These are phyloP conservation scores for Lactarius akahatsu DNA, from an alignment of 768 basidiomycete genomes.

Conservation along the genomic window DNA sequence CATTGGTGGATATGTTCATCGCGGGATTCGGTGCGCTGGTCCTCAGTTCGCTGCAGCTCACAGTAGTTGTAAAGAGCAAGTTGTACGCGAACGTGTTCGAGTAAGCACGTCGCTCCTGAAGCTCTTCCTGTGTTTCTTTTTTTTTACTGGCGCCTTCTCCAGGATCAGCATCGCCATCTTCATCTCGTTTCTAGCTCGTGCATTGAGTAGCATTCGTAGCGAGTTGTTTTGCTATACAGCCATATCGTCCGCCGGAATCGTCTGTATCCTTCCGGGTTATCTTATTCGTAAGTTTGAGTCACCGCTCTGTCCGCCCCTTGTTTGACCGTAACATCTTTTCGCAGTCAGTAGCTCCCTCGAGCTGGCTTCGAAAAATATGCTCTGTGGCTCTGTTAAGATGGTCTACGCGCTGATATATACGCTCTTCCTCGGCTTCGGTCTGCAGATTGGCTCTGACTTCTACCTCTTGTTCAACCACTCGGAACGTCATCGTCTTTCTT, in stretches of 20 bases:
- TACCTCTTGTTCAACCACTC: constrained; percentile 64
- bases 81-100: constrained; percentile 90
- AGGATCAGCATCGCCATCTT: constrained; percentile 81
- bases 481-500: constrained; percentile 53
- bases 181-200: constrained; percentile 78
- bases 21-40: constrained; percentile 66
- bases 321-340: constrained; percentile 16
- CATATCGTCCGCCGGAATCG: constrained; percentile 81
- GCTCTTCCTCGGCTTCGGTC: constrained; percentile 75
- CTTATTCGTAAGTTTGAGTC: constrained; percentile 56
- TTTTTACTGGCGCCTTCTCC: background rate
- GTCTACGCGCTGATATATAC: constrained; percentile 83
- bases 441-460: constrained; percentile 79
- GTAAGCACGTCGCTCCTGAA: constrained; percentile 44
- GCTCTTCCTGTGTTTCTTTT: background rate
- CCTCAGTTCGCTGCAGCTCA: constrained; percentile 67
- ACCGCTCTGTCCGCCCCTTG: background rate
- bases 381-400: constrained; percentile 80
- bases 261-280: constrained; percentile 86
- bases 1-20: constrained; percentile 79
- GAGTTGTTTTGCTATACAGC: constrained; percentile 87
- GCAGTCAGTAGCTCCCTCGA: constrained; percentile 78
- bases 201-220: constrained; percentile 70
- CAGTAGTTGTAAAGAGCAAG: constrained; percentile 67
- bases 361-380: constrained; percentile 78